A percentile compares a stretch with the other conserved stretches of the same genome.
Evolutionary conservation across 148 eudicot species (phyloP).

Genomic region (Spergularia marina): DNA sequence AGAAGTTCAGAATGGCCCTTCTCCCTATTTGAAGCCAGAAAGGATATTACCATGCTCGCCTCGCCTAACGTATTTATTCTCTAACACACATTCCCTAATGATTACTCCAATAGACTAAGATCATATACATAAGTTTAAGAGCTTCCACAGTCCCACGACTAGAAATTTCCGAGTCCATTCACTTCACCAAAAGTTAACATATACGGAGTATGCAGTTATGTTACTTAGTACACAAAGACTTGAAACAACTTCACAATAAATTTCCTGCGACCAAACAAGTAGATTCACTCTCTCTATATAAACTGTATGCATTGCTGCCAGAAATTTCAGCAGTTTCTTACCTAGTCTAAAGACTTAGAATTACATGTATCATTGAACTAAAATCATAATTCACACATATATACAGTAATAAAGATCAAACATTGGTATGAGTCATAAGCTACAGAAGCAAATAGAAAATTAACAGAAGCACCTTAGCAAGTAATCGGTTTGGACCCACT

Average conservation of each 20-base stretch:
- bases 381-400: not conserved
- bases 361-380: not conserved
- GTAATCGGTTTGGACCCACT: slow-evolving; percentile 86
- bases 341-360: not conserved
- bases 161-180: not conserved
- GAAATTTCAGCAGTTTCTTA: not conserved
- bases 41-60: not conserved
- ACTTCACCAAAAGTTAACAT: not conserved
- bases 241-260: too few relatives aligned
- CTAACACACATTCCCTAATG: not conserved
- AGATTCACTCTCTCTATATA: not conserved
- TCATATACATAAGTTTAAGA: not conserved
- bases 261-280: not conserved
- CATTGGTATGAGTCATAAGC: not conserved
- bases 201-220: not conserved
- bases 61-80: not conserved
- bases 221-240: too few relatives aligned
- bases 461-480: slow-evolving; percentile 69
- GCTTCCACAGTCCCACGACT: not conserved
- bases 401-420: too few relatives aligned
- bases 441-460: not conserved
- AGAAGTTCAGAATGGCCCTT: not conserved
- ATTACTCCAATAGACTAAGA: not conserved
- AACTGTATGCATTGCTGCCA: not conserved
- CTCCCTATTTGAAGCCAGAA: not conserved